phyloP scores from a whole-genome alignment of 805 yeast genomes.

The Hanseniaspora occidentalis region DNA sequence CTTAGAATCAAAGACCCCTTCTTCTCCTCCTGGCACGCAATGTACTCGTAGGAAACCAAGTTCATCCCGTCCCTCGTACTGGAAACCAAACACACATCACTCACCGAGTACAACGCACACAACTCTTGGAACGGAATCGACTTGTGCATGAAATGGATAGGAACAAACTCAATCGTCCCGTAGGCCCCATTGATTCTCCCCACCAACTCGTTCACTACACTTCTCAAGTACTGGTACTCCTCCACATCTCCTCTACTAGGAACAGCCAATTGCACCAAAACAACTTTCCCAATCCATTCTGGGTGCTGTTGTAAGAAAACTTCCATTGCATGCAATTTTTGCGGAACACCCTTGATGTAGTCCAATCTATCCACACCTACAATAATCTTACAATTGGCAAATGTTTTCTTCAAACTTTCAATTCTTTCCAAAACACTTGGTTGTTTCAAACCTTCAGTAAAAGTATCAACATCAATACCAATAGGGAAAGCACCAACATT shows the following conservation, averaged over 20 bases:
- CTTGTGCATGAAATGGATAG: slow-evolving; percentile 93
- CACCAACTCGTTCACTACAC: slow-evolving; percentile 90
- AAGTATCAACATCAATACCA: slow-evolving; percentile 92
- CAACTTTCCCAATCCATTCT: slow-evolving; percentile 96
- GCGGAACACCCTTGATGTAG: slow-evolving; percentile 97
- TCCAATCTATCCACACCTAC: slow-evolving; percentile 96
- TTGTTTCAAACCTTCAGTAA: slow-evolving; percentile 62
- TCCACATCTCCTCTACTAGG: slow-evolving; percentile 98
- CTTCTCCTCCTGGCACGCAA: slow-evolving; percentile 82
- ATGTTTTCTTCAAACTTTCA: slow-evolving; percentile 47
- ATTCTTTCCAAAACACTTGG: slow-evolving; percentile 56
- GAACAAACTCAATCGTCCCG: slow-evolving; percentile 95
- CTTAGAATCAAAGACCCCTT: slow-evolving; percentile 81
- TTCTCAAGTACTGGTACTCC: slow-evolving; percentile 86
- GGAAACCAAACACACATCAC: slow-evolving; percentile 86
- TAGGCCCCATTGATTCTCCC: slow-evolving; percentile 94
- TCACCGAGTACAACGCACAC: slow-evolving; percentile 69
- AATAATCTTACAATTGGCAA: slow-evolving; percentile 66
- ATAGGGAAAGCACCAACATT: slow-evolving; percentile 97
- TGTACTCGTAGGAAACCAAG: slow-evolving; percentile 88
- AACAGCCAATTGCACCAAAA: slow-evolving; percentile 91
- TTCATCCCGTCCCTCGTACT: slow-evolving; percentile 99
- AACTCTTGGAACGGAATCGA: slow-evolving; percentile 85
- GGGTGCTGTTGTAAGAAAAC: slow-evolving; percentile 87
- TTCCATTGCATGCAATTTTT: slow-evolving; percentile 91